Conservation (phyloP, 78 protist genomes). For the Speleostelium caveatum region DNA sequence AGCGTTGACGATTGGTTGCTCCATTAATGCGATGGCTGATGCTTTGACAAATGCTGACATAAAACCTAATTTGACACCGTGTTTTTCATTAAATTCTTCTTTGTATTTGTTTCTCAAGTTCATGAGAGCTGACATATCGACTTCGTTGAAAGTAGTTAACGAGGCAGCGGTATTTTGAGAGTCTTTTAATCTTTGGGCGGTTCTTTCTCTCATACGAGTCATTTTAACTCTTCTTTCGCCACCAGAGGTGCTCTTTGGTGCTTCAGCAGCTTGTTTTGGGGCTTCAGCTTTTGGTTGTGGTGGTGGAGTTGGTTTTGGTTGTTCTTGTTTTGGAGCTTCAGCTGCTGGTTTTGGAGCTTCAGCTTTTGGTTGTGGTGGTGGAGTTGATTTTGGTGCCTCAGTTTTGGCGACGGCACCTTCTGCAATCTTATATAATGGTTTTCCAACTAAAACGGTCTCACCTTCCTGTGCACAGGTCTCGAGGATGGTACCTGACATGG, state of each 20-base stretch:
- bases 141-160: conserved; percentile 99
- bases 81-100: conserved; percentile 95
- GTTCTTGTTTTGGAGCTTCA: conserved; percentile 41
- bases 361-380: conserved; percentile 40
- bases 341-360: conserved; percentile 50
- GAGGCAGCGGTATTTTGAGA: conserved; percentile 96
- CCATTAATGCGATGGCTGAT: conserved; percentile 91
- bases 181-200: conserved; percentile 97
- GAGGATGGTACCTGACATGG: conserved; percentile 84
- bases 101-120: conserved; percentile 93
- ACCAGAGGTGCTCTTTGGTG: conserved; percentile 25
- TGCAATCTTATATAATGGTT: conserved; percentile 57
- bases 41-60: conserved; percentile 98
- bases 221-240: conserved; percentile 85
- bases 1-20: conserved; percentile 92
- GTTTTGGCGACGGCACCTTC: conserved; percentile 80
- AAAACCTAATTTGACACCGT: conserved; percentile 99
- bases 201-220: conserved; percentile 94
- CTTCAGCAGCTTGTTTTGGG: conserved; percentile 49
- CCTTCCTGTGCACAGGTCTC: conserved; percentile 82
- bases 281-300: conserved; percentile 29
- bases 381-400: conserved; percentile 40
- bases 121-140: conserved; percentile 95
- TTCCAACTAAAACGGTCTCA: conserved; percentile 89
- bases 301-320: not conserved